Evolutionary conservation across 306 rosid species (phyloP).

Genomic region (Vicia villosa): DNA sequence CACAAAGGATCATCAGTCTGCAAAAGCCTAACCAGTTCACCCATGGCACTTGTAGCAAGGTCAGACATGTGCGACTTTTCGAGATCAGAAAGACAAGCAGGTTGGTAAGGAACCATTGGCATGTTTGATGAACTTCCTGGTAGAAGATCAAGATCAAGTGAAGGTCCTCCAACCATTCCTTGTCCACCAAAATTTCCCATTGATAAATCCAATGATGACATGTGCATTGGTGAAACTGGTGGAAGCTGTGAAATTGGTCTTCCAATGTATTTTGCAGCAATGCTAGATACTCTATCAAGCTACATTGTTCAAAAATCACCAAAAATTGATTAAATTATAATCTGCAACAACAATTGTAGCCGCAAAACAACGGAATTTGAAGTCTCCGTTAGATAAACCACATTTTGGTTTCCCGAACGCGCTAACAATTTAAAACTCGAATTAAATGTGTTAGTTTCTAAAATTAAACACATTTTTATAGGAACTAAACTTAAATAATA

Average conservation of each 20-base stretch:
- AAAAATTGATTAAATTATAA: neutral
- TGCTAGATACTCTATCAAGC: slow-evolving; percentile 96
- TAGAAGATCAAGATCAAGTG: slow-evolving; percentile 88
- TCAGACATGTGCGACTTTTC: slow-evolving; percentile 85
- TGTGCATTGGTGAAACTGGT: slow-evolving; percentile 75
- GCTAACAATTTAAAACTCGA: neutral
- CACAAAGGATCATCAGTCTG: slow-evolving; percentile 86
- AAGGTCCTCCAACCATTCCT: slow-evolving; percentile 50
- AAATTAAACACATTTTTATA: neutral
- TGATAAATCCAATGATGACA: slow-evolving; percentile 78
- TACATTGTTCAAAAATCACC: slow-evolving; percentile 25
- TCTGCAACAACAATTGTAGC: neutral
- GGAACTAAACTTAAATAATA: neutral
- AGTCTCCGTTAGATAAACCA: neutral
- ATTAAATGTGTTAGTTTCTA: neutral
- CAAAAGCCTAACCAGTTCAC: slow-evolving; percentile 71
- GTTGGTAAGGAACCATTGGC: slow-evolving; percentile 62
- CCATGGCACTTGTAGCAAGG: slow-evolving; percentile 76
- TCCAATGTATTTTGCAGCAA: slow-evolving; percentile 91
- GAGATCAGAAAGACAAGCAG: slow-evolving; percentile 53
- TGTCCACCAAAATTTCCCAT: slow-evolving; percentile 71
- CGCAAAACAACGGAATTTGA: neutral
- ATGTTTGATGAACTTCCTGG: slow-evolving; percentile 62
- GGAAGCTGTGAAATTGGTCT: slow-evolving; percentile 95
- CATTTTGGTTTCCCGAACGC: too few relatives aligned